Base-by-base conservation (phyloP, 352 stramenopile species). In the Plasmopara muralis region DNA sequence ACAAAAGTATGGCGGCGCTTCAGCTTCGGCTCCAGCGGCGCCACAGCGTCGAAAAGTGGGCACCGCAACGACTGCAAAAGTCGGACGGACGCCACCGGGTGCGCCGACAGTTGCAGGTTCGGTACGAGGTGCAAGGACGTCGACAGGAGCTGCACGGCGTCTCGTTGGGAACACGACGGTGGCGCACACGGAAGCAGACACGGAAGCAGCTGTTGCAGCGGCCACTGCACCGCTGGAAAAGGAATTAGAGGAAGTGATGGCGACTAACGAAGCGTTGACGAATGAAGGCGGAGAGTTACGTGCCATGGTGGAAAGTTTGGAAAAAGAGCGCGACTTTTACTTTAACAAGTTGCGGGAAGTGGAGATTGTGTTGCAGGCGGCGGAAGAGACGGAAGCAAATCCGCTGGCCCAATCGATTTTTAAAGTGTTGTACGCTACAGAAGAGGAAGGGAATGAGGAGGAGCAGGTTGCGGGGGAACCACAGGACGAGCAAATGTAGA, bases 251-350 rank as follows among this genome's bases (percentile, higher is more conserved):
- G 81, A 94, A 42, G 62, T 90, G 1, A 74, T 62, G 16, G 66
- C 59, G 15, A 67, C 65, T 33, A 91, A 91, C 50, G 74, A 89
- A 57, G 55, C 66, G 25, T 64, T 94, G 39, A 85, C 72, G 33
- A 87, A 90, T 43, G 83, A 90, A 50, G 85, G 85, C 33, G 78
- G 77, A 34, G 82, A 90, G 38, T 56, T 91, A 18, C 74, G 82
- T 38, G 62, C 77, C 0, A 82, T 84, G 70, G 83, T 97, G 0
- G 81, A 95, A 53, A 90, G 81, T 31, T 66, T 97, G 12, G 91
- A 97, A 64, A 90, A 89, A 53, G 96, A 99, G 67, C 77, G 96
- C 8, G 96, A 99, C 59, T 99, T 99, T 65, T 99, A 99, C 71
- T 99, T 99, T 70, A 83, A 96, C 45, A 99, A 99, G 72, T 79